Evolutionary conservation across 495 filamentous ascomycete species (phyloP).

Genomic region (Tuber umbilicatum): DNA sequence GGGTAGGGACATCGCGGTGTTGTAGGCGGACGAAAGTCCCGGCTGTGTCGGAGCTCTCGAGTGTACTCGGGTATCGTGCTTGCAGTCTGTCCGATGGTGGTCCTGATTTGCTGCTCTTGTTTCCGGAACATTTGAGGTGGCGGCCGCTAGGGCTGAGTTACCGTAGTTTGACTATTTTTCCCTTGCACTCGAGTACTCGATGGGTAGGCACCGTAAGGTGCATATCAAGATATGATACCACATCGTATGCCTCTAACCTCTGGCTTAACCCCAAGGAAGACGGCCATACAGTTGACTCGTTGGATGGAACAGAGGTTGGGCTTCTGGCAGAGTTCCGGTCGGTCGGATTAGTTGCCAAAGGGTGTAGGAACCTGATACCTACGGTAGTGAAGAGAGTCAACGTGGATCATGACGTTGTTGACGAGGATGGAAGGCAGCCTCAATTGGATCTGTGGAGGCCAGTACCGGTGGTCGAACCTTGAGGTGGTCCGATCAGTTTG

Average conservation of each 20-base stretch:
- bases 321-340: not conserved
- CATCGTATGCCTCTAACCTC: not conserved
- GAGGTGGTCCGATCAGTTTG: not conserved
- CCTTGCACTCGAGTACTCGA: not conserved
- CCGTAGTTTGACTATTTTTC: not conserved
- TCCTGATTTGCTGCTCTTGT: not conserved
- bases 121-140: not conserved
- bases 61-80: not conserved
- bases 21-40: not conserved
- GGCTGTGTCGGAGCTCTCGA: not conserved
- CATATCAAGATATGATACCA: not conserved
- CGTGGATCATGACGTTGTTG: not conserved
- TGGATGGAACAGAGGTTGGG: not conserved
- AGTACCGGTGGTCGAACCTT: not conserved
- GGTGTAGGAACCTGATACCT: not conserved
- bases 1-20: not conserved
- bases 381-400: not conserved
- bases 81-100: not conserved
- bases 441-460: not conserved
- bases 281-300: not conserved
- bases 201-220: not conserved
- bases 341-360: not conserved
- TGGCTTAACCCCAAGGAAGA: not conserved
- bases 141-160: not conserved
- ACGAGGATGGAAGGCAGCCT: not conserved